These are phyloP conservation scores for Cerrena zonata DNA, from an alignment of 1,284 basidiomycete genomes.

Conservation along the genomic window DNA sequence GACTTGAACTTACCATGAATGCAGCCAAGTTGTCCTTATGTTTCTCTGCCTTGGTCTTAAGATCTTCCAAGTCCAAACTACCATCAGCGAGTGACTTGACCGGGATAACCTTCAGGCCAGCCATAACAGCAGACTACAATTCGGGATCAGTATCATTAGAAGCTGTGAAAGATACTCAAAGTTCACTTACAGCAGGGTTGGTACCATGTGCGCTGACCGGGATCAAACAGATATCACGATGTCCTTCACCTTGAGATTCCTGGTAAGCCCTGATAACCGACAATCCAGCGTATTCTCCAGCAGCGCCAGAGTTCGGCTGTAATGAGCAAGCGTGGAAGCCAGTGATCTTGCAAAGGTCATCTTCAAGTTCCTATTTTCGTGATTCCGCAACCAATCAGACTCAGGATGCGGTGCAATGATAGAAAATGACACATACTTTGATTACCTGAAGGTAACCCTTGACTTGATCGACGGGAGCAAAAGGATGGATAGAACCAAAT, in stretches of 20 bases:
- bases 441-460: conserved; percentile 83
- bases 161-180: background rate
- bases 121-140: conserved; percentile 88
- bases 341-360: conserved; percentile 88
- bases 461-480: conserved; percentile 86
- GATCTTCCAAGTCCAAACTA: conserved; percentile 83
- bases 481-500: conserved; percentile 87
- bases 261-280: conserved; percentile 93
- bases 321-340: conserved; percentile 92
- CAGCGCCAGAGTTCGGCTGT: conserved; percentile 96
- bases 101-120: conserved; percentile 91
- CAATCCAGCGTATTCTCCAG: conserved; percentile 92
- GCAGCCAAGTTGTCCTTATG: conserved; percentile 90
- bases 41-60: conserved; percentile 82
- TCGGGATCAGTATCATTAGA: background rate
- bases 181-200: conserved; percentile 75
- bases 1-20: conserved; percentile 77
- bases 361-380: conserved; percentile 76
- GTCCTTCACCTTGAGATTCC: conserved; percentile 77
- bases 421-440: conserved; percentile 40
- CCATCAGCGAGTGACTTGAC: conserved; percentile 87
- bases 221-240: conserved; percentile 90
- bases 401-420: background rate
- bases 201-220: conserved; percentile 95
- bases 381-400: conserved; percentile 9